A percentile compares a stretch with the other conserved stretches of the same genome.
These are phyloP conservation scores for Magnusiomyces paraingens DNA, from an alignment of 1,139 yeast species.

Conservation along the genomic window DNA sequence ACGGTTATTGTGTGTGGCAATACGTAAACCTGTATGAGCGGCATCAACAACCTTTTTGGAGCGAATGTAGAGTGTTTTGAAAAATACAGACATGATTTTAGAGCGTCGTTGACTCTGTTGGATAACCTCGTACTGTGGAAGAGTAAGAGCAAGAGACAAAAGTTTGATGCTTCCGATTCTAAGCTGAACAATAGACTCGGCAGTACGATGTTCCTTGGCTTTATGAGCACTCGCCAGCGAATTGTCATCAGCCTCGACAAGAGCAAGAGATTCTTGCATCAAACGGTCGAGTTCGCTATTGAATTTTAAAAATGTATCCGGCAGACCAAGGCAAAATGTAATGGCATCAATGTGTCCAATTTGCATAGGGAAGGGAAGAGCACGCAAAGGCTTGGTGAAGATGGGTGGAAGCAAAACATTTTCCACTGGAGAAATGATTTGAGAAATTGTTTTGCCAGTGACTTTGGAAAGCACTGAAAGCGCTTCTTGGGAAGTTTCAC, in stretches of 20 bases:
- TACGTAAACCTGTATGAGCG: slow-evolving; percentile 83
- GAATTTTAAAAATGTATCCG: slow-evolving; percentile 74
- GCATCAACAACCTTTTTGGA: slow-evolving; percentile 88
- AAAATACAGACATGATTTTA: slow-evolving; percentile 84
- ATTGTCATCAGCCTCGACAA: slow-evolving; percentile 97
- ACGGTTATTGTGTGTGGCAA: slow-evolving; percentile 78
- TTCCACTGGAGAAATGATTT: slow-evolving; percentile 76
- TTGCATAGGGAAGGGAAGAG: slow-evolving; percentile 97
- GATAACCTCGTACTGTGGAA: slow-evolving; percentile 40
- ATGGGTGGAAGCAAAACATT: slow-evolving; percentile 82
- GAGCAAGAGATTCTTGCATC: slow-evolving; percentile 81
- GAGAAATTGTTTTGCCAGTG: slow-evolving; percentile 61
- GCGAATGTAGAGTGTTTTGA: slow-evolving; percentile 83
- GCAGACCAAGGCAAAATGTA: slow-evolving; percentile 76
- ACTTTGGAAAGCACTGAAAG: slow-evolving; percentile 62
- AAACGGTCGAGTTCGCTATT: slow-evolving; percentile 83
- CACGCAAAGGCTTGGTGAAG: slow-evolving; percentile 92
- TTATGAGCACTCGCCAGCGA: slow-evolving; percentile 84
- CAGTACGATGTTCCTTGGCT: slow-evolving; percentile 76
- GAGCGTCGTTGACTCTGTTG: slow-evolving; percentile 81
- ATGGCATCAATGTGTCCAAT: slow-evolving; percentile 97
- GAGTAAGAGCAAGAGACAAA: slow-evolving; percentile 71
- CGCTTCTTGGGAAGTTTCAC: slow-evolving; percentile 75
- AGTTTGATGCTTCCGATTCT: slow-evolving; percentile 85
- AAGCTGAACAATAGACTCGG: slow-evolving; percentile 78